phyloP scores from a whole-genome alignment of 257 asterid species.

The Buddleja alternifolia region DNA sequence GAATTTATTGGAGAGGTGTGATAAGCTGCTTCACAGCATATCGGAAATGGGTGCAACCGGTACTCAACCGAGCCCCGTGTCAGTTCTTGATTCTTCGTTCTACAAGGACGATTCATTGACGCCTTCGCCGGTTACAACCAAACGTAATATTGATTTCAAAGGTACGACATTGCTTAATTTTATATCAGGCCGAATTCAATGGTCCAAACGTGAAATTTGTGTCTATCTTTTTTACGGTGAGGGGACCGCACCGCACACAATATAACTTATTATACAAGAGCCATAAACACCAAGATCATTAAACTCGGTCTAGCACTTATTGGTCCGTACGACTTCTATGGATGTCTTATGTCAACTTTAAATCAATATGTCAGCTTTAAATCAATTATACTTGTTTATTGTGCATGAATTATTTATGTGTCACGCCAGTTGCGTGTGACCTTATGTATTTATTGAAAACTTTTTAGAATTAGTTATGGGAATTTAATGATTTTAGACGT shows the following conservation, averaged over 20 bases:
- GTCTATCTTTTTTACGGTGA: no score
- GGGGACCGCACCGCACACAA: no score
- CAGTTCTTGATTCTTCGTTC: constrained; percentile 84
- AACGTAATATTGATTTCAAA: constrained; percentile 71
- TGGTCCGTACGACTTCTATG: background rate
- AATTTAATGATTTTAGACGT: no score
- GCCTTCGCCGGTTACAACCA: constrained; percentile 74
- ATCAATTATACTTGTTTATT: background rate
- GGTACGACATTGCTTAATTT: no score
- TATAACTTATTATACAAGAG: no score
- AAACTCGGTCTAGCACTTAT: no score
- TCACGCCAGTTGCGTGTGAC: background rate
- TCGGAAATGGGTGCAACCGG: constrained; percentile 76
- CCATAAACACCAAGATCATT: no score
- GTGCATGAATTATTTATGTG: background rate
- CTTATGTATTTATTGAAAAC: no score
- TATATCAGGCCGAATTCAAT: no score
- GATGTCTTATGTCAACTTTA: background rate
- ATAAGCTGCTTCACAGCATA: constrained; percentile 79
- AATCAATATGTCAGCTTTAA: no score
- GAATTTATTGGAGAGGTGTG: constrained; percentile 76
- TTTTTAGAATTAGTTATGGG: no score
- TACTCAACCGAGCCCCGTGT: constrained; percentile 85
- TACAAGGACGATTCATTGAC: constrained; percentile 75
- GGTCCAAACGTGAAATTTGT: no score